Evolutionary conservation across 2,329 filamentous ascomycete species (phyloP), one percentile per base, ranked within the genome.

Genomic region (Colletotrichum tanaceti): DNA sequence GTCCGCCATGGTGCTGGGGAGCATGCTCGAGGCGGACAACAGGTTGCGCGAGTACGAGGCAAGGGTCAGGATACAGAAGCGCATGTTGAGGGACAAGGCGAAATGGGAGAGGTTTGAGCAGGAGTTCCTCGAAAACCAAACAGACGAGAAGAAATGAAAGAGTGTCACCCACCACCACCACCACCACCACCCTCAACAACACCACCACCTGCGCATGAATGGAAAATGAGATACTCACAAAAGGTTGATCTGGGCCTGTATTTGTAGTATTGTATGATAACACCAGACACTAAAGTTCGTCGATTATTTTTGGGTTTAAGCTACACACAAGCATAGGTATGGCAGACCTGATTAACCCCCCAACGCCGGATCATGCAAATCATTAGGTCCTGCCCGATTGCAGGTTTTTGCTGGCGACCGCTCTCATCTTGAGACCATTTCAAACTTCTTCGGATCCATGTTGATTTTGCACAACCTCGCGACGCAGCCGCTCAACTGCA

Each of bases 401-500:
- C 28, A 39, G 47, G 22, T 44, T 39, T 35, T 44, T 28, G 24
- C 22, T n/a, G 32, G 38, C 60, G 20, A 20, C 55, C 41, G 32
- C 38, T 13, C 59, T 77, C 74, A 81, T 74, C 78, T 81, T 54
- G 76, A 75, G 20, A 78, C 65, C 46, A 75, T 71, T 73, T 85
- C 84, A 77, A 98, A 98, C 70, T 91, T 86, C 77, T 92, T 90
- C 3, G 93, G 92, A 76, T 97, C 93, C 95, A 99, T 98, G 79
- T 98, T 98, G 78, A 98, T 90, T 84, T 92, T 97, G 82, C 93
- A 96, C 65, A 99, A 84, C 74, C 95, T 90, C 18, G 93, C 94
- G 24, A 99, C 87, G 77, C 95, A 98, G 13, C 95, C 96, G 76
- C 93, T 97, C 53, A 99, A 85, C 80, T 99, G 96, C 67, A 99